These are phyloP conservation scores for Camellia granthamiana DNA, from an alignment of 148 eudicot species.

Conservation along the genomic window DNA sequence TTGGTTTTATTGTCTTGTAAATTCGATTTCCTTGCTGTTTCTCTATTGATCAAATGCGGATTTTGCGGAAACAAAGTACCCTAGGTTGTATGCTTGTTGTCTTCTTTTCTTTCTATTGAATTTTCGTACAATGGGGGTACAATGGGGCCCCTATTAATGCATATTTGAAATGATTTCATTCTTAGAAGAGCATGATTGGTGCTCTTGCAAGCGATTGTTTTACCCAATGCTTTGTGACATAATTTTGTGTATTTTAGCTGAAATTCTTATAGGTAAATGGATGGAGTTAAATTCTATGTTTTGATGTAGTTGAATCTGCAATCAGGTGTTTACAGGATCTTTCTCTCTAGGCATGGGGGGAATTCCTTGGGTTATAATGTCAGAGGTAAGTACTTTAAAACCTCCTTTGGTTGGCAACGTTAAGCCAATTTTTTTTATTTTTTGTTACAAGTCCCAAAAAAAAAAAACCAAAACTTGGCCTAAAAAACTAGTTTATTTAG, in stretches of 20 bases:
- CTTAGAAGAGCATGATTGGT: background rate
- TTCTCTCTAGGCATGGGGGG: conserved; percentile 91
- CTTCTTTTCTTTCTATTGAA: background rate
- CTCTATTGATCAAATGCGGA: background rate
- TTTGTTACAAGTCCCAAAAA: too few species aligned
- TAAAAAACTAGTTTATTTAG: too few species aligned
- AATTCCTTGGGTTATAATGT: conserved; percentile 91
- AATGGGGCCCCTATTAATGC: background rate
- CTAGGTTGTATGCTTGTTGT: background rate
- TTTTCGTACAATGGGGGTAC: background rate
- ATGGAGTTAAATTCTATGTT: background rate
- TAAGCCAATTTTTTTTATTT: too few species aligned
- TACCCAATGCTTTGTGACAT: background rate
- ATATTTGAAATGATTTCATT: background rate
- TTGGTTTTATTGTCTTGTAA: too few species aligned
- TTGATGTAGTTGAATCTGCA: conserved; percentile 10
- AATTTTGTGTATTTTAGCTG: background rate
- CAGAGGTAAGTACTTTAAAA: conserved; percentile 55
- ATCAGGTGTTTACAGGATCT: conserved; percentile 62
- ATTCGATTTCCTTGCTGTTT: background rate
- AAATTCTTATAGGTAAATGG: too few species aligned
- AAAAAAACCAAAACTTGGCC: too few species aligned
- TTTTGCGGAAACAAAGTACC: background rate
- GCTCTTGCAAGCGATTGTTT: background rate
- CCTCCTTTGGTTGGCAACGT: too few species aligned